These are phyloP conservation scores for Chrysanthemum lavandulifolium DNA, from an alignment of 129 eudicot species.

Conservation along the genomic window DNA sequence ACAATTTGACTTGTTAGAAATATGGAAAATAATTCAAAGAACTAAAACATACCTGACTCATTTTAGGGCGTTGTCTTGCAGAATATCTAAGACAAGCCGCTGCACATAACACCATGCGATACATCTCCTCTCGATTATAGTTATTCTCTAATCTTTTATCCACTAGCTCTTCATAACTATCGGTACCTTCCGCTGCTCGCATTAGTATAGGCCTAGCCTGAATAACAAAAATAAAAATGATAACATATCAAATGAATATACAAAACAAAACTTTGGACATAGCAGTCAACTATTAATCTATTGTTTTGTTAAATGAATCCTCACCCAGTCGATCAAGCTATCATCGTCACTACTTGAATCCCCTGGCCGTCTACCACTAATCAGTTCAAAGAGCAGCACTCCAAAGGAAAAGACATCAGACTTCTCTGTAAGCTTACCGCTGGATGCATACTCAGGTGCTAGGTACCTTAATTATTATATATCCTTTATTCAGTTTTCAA, in stretches of 20 bases:
- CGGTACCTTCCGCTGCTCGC: constrained; percentile 50
- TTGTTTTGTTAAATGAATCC: too few relatives aligned
- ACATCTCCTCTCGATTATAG: constrained; percentile 58
- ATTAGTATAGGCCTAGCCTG: constrained; percentile 70
- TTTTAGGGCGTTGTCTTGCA: constrained; percentile 75
- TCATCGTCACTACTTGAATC: background rate
- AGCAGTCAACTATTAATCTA: too few relatives aligned
- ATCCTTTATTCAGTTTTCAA: background rate
- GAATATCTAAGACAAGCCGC: constrained; percentile 73
- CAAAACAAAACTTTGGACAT: too few relatives aligned
- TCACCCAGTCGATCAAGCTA: background rate
- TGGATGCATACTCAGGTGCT: background rate
- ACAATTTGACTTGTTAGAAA: too few relatives aligned
- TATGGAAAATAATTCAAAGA: background rate
- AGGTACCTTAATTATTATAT: background rate
- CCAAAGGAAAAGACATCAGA: background rate
- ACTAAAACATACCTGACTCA: constrained; percentile 71
- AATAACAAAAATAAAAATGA: constrained; percentile 11
- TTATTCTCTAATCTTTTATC: constrained; percentile 54
- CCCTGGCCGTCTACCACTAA: background rate
- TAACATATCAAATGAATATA: background rate
- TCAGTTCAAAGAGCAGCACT: background rate
- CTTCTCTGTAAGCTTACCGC: background rate
- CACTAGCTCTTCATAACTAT: constrained; percentile 55
- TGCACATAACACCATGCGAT: constrained; percentile 66